These are phyloP conservation scores for Penicillium janthinellum DNA, from an alignment of 2,329 filamentous ascomycete genomes.

Conservation along the genomic window DNA sequence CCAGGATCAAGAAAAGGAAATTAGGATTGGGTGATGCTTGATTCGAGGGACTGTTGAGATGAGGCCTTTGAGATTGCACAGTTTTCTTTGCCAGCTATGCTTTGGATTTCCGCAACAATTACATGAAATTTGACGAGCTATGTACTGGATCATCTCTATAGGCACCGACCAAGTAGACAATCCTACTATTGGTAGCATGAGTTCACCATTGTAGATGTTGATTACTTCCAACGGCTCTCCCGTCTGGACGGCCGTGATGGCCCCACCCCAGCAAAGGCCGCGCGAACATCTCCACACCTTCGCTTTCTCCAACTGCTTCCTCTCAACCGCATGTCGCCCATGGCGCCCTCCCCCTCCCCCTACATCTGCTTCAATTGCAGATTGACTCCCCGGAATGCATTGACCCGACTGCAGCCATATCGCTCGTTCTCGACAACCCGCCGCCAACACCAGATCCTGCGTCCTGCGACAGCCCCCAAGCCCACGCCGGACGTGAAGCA, in stretches of 20 bases:
- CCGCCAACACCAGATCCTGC: constrained; percentile 34
- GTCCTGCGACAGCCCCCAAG: constrained; percentile 75
- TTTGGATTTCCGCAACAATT: background rate
- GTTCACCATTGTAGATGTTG: background rate
- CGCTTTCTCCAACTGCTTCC: constrained; percentile 10
- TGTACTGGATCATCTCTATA: background rate
- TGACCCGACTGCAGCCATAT: constrained; percentile 15
- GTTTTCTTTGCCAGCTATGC: background rate
- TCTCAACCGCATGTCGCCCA: constrained; percentile 15
- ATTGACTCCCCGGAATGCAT: constrained; percentile 14
- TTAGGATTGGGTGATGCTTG: constrained; percentile 54
- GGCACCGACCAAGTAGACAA: background rate
- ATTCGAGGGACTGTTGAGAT: background rate
- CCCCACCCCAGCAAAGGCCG: background rate
- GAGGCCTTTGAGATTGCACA: background rate
- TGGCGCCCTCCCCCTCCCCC: constrained; percentile 31
- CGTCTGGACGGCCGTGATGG: background rate
- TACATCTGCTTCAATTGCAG: constrained; percentile 41
- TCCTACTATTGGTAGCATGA: background rate
- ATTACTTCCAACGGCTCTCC: background rate
- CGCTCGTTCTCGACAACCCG: constrained; percentile 27
- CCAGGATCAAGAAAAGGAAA: constrained; percentile 81
- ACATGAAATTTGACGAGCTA: background rate
- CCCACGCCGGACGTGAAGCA: constrained; percentile 81
- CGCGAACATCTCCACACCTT: constrained; percentile 14